Evolutionary conservation across 2,329 filamentous ascomycete species (phyloP).

Genomic region (Bipolaris oryzae): DNA sequence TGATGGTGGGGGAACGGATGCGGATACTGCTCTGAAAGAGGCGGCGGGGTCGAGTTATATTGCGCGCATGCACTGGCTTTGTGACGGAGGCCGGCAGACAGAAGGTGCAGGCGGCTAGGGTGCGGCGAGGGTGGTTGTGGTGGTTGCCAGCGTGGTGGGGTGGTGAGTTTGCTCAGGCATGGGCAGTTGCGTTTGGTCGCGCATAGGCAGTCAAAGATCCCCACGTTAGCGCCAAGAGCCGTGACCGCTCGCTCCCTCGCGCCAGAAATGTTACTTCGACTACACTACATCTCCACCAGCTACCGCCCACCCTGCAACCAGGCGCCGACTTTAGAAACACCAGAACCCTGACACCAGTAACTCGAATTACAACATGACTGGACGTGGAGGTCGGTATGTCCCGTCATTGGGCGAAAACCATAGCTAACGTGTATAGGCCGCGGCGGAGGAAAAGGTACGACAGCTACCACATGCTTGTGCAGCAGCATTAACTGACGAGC

Average conservation of each 20-base stretch:
- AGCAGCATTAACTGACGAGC: conserved; percentile 18
- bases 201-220: conserved; percentile 33
- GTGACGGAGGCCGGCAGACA: background rate
- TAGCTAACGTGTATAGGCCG: conserved; percentile 55
- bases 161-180: conserved; percentile 28
- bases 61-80: conserved; percentile 32
- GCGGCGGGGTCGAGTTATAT: conserved; percentile 34
- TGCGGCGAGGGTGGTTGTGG: conserved; percentile 7
- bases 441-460: conserved; percentile 55
- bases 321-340: conserved; percentile 9
- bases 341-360: conserved; percentile 7
- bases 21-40: conserved; percentile 34
- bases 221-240: conserved; percentile 34
- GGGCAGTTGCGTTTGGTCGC: conserved; percentile 30
- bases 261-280: conserved; percentile 32
- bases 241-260: conserved; percentile 32
- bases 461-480: conserved; percentile 13
- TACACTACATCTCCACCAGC: conserved; percentile 23
- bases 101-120: conserved; percentile 8
- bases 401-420: background rate
- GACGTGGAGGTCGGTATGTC: conserved; percentile 41
- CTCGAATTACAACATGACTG: conserved; percentile 32
- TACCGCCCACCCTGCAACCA: conserved; percentile 18
- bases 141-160: conserved; percentile 5
- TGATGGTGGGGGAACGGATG: conserved; percentile 28